A percentile compares a stretch with the other conserved stretches of the same genome.
phyloP scores from a whole-genome alignment of 202 grass and related monocot species.

The Carex arenaria region DNA sequence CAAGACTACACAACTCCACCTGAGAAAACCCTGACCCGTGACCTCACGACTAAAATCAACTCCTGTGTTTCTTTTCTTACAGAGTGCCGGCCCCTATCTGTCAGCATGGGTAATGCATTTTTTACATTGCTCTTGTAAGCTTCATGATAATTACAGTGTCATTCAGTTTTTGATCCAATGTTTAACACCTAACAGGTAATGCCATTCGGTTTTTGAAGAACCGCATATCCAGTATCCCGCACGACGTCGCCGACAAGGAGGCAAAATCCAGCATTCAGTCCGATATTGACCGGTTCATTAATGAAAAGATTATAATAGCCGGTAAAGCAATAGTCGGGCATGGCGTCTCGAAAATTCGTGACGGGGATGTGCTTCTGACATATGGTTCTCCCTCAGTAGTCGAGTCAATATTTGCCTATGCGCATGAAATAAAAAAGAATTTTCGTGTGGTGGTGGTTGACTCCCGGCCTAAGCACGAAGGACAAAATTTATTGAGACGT shows the following conservation, averaged over 20 bases:
- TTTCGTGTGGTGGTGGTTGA: constrained; percentile 86
- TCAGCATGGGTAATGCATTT: constrained; percentile 70
- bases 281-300: constrained; percentile 90
- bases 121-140: not conserved
- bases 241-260: constrained; percentile 62
- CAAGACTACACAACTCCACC: constrained; percentile 78
- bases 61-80: constrained; percentile 89
- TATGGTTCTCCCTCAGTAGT: constrained; percentile 81
- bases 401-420: constrained; percentile 81
- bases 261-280: constrained; percentile 75
- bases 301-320: constrained; percentile 83
- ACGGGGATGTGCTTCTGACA: constrained; percentile 79
- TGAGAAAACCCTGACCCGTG: constrained; percentile 75
- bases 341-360: constrained; percentile 77
- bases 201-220: constrained; percentile 84
- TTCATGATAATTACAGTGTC: constrained; percentile 33
- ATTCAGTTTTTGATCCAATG: constrained; percentile 64
- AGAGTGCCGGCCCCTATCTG: constrained; percentile 91
- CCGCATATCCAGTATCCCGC: constrained; percentile 65
- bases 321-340: constrained; percentile 81
- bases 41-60: constrained; percentile 75
- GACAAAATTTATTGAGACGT: constrained; percentile 59
- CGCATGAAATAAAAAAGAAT: constrained; percentile 67
- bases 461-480: constrained; percentile 87
- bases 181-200: constrained; percentile 36